Conservation (phyloP, 371 early-diverging fungal genomes). For the Mortierella sp. region DNA sequence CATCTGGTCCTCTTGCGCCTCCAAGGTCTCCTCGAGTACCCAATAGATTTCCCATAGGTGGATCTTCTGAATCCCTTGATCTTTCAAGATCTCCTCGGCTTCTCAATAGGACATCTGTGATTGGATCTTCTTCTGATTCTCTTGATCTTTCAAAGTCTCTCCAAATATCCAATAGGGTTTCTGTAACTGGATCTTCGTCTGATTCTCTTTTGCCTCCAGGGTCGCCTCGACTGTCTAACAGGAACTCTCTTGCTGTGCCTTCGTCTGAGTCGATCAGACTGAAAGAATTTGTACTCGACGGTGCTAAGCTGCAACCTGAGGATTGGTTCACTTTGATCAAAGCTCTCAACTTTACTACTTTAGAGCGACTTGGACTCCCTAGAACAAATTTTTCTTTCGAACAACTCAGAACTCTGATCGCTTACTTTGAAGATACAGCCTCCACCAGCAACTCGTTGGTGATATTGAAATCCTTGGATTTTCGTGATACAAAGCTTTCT, state of each 20-base stretch:
- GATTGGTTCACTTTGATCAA: background rate
- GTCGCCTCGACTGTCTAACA: background rate
- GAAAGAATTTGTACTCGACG: background rate
- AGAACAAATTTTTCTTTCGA: background rate
- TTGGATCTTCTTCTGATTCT: too few species aligned
- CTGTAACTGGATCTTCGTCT: too few species aligned
- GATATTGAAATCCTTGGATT: background rate
- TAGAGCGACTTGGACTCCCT: background rate
- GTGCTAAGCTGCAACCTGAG: background rate
- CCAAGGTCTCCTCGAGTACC: too few species aligned
- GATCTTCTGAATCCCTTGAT: too few species aligned
- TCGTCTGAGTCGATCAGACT: background rate
- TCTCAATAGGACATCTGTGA: too few species aligned
- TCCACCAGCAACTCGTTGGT: background rate
- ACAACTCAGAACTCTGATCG: background rate
- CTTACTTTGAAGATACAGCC: background rate
- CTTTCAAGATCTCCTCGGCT: too few species aligned
- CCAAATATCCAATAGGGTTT: too few species aligned
- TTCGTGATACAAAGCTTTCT: background rate
- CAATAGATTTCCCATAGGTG: too few species aligned
- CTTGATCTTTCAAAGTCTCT: too few species aligned
- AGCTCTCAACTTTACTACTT: background rate
- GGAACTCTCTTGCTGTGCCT: background rate
- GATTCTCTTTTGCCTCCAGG: too few species aligned
- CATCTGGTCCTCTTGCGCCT: too few species aligned